phyloP scores from a whole-genome alignment of 179 eudicot species.

The Silene noctiflora region DNA sequence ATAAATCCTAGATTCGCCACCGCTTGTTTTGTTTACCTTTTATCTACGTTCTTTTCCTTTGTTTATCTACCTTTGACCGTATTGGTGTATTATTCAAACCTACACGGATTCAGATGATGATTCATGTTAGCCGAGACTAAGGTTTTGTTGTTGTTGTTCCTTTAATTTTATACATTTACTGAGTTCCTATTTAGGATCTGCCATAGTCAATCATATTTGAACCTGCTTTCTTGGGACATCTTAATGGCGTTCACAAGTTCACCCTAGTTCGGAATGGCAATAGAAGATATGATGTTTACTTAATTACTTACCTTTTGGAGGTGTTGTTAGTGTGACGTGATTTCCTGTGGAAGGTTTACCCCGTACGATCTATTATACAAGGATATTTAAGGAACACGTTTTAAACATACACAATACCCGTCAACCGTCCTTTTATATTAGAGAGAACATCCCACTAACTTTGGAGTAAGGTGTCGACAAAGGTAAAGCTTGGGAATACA shows the following conservation, averaged over 20 bases:
- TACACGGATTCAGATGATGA: too few species aligned
- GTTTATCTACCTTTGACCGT: too few species aligned
- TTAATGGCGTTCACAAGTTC: too few species aligned
- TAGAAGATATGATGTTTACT: not conserved
- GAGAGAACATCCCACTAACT: not conserved
- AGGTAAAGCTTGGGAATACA: not conserved
- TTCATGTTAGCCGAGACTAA: too few species aligned
- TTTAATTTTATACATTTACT: not conserved
- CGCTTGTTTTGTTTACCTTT: too few species aligned
- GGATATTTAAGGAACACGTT: too few species aligned
- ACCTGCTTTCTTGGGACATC: too few species aligned
- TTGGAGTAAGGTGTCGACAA: not conserved
- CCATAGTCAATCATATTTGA: too few species aligned
- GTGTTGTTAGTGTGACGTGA: not conserved
- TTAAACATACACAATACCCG: not conserved
- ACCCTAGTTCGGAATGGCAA: not conserved
- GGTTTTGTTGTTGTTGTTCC: not conserved
- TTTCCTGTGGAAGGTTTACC: not conserved
- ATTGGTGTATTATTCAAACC: too few species aligned
- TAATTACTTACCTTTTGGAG: not conserved
- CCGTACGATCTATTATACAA: not conserved
- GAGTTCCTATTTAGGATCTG: not conserved
- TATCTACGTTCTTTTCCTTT: too few species aligned
- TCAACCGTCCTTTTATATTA: not conserved
- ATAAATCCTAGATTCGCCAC: too few species aligned